phyloP scores from a whole-genome alignment of 2,329 filamentous ascomycete species.

The Cladobotryum mycophilum region DNA sequence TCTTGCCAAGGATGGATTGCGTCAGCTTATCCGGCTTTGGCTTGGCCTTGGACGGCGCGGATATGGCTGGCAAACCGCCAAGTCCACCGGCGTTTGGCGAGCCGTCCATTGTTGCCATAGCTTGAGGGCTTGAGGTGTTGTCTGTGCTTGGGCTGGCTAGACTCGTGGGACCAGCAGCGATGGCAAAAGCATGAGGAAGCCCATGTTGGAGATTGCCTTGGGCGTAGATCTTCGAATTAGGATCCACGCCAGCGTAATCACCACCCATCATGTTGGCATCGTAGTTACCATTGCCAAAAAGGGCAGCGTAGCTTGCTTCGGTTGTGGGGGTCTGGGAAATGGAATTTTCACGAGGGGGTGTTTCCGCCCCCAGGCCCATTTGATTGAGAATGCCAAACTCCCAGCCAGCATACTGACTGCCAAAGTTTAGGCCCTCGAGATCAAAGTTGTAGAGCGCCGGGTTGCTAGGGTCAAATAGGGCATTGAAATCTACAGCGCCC shows the following conservation, averaged over 20 bases:
- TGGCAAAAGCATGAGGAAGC: conserved; percentile 58
- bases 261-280: conserved; percentile 39
- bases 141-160: conserved; percentile 60
- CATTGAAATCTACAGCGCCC: conserved; percentile 47
- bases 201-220: conserved; percentile 57
- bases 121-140: conserved; percentile 54
- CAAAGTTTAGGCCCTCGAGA: conserved; percentile 79
- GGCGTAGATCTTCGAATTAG: conserved; percentile 42
- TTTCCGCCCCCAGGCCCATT: conserved; percentile 75
- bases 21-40: conserved; percentile 36
- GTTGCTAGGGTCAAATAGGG: conserved; percentile 84
- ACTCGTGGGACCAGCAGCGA: conserved; percentile 56
- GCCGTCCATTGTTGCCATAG: conserved; percentile 47
- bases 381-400: conserved; percentile 96
- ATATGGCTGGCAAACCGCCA: conserved; percentile 20
- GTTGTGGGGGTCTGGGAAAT: conserved; percentile 34
- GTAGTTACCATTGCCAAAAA: conserved; percentile 48
- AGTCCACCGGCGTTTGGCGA: conserved; percentile 36
- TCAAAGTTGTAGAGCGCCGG: conserved; percentile 94
- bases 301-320: conserved; percentile 35
- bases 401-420: conserved; percentile 89
- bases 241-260: conserved; percentile 49
- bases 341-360: conserved; percentile 60
- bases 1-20: conserved; percentile 52
- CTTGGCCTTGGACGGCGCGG: conserved; percentile 33